Evolutionary conservation across 2,329 filamentous ascomycete genomes (phyloP).

Genomic region (Metarhizium rileyi): DNA sequence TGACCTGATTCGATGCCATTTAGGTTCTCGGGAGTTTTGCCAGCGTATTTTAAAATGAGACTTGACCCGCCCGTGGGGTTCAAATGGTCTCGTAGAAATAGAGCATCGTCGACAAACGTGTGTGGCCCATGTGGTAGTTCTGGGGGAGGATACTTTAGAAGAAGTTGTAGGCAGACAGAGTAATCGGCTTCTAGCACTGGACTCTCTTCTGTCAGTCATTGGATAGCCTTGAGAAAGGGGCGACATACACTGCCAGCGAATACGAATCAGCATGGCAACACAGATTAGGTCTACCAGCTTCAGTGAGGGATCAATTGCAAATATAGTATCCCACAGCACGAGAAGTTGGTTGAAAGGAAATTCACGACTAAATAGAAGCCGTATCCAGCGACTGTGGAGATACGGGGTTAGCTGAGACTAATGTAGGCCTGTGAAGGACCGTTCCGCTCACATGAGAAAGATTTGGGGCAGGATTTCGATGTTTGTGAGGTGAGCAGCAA

Average conservation of each 20-base stretch:
- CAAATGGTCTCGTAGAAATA: conserved; percentile 61
- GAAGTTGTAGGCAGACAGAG: conserved; percentile 68
- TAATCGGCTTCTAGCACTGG: conserved; percentile 80
- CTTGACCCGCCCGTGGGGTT: conserved; percentile 50
- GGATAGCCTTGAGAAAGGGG: background rate
- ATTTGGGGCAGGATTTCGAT: conserved; percentile 94
- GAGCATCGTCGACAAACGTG: conserved; percentile 77
- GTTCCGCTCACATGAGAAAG: conserved; percentile 68
- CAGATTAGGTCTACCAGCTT: conserved; percentile 85
- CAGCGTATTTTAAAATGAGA: conserved; percentile 64
- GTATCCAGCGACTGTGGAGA: conserved; percentile 69
- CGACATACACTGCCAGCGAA: conserved; percentile 74
- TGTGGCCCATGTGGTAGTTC: conserved; percentile 54
- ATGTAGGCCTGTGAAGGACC: conserved; percentile 2
- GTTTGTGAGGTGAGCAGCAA: conserved; percentile 68
- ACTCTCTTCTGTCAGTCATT: conserved; percentile 14
- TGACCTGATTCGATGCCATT: conserved; percentile 3
- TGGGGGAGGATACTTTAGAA: conserved; percentile 75
- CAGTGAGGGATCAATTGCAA: conserved; percentile 73
- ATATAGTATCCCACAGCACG: conserved; percentile 81
- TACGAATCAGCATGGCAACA: conserved; percentile 83
- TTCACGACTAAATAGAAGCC: conserved; percentile 85
- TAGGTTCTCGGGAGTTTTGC: conserved; percentile 34
- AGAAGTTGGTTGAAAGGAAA: conserved; percentile 82
- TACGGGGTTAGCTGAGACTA: background rate